A percentile compares a stretch with the other conserved stretches of the same genome.
Conservation (phyloP, 768 basidiomycete species). For the Cubamyces lactineus region DNA sequence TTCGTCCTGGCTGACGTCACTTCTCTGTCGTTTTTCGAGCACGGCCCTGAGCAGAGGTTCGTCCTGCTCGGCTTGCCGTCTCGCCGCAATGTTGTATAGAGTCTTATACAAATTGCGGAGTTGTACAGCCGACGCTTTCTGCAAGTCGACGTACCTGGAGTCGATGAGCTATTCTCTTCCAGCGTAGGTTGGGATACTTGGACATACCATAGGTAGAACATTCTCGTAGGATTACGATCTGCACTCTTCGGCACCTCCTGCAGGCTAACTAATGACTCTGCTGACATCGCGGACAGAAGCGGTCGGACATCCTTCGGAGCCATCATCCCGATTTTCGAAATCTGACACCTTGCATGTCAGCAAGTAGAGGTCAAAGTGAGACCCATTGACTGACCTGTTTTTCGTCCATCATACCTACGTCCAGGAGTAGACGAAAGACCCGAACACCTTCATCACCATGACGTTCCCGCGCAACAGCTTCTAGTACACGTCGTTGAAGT, state of each 20-base stretch:
- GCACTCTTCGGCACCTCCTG: conserved; percentile 93
- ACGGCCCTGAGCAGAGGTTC: conserved; percentile 67
- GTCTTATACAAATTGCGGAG: conserved; percentile 86
- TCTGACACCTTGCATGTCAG: conserved; percentile 46
- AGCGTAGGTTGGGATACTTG: neutral
- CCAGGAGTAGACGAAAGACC: conserved; percentile 75
- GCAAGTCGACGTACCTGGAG: conserved; percentile 84
- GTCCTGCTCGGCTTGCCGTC: conserved; percentile 75
- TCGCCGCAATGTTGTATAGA: conserved; percentile 79
- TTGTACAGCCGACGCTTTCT: conserved; percentile 79
- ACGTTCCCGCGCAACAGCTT: conserved; percentile 78
- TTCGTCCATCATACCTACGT: conserved; percentile 91
- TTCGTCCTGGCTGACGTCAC: conserved; percentile 81
- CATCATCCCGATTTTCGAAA: conserved; percentile 94
- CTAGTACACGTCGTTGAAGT: conserved; percentile 70
- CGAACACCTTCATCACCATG: conserved; percentile 84
- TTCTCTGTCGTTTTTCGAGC: conserved; percentile 79
- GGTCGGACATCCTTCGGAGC: conserved; percentile 85
- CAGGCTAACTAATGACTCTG: conserved; percentile 82
- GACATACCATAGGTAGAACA: conserved; percentile 87
- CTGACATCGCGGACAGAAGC: conserved; percentile 74
- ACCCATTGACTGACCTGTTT: conserved; percentile 63
- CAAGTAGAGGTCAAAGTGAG: neutral
- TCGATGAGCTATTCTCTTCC: conserved; percentile 8
- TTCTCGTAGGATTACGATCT: conserved; percentile 86